Evolutionary conservation across 257 asterid genomes (phyloP), one percentile per base, ranked within the genome.

Genomic region (Jacaranda mimosifolia): DNA sequence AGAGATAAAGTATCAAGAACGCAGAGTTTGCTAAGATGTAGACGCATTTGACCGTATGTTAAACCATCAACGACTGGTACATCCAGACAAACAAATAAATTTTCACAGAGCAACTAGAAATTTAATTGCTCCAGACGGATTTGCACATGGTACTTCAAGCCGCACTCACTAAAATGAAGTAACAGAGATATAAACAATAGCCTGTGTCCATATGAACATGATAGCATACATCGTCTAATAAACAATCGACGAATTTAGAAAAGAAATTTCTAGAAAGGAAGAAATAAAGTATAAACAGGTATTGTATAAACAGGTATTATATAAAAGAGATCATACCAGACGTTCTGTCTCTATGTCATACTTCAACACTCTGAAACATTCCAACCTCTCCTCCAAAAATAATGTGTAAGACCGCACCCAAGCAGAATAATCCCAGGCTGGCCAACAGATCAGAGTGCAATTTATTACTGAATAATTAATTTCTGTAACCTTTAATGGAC

Each of bases 351-450:
- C 97, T 76, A 96, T 80, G 75, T 96, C 99, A 77, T 93, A 90
- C 77, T 89, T 96, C 87, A 96, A 75, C 68, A 90, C 89, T 76
- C 97, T 87, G 86, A 87, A 93, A 65, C 99, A 93, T 70, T 96
- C 98, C 86, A 93, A 85, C 83, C 99, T 92, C 90, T 96, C 99
- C 91, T 96, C 99, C 89, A 96, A 74, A 85, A 75, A 96, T 82
- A 93, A 80, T 8, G 98, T 97, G 58, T 96, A 96, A 40, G 91
- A 71, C 73, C 99, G 97, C 62, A 93, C 94, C 99, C 98, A 96
- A 73, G 94, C 94, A 71, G 99, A 96, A 87, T 87, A 96, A 78
- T 93, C 98, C 99, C 99, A 96, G 43, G 99, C 99, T 96, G 89
- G 60, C 40, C 62, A 80, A 72, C 43, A 72, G 59, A 84, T 63